Conservation (phyloP, 306 rosid species). For the Rosa rugosa region DNA sequence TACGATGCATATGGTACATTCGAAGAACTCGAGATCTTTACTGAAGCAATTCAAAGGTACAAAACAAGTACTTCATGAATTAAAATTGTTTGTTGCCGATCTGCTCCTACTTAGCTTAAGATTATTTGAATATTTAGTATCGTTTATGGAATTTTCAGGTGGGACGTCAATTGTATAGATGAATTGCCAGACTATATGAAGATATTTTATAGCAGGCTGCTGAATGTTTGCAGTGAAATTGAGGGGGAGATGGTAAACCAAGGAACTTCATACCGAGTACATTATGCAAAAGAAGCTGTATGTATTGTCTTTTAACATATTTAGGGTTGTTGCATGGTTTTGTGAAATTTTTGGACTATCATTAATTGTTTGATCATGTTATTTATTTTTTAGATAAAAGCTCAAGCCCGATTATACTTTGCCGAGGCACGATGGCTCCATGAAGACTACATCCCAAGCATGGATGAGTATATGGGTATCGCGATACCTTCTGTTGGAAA, state of each 20-base stretch:
- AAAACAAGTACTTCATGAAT: neutral
- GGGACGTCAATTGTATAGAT: slow-evolving; percentile 18
- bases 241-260: neutral
- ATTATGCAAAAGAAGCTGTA: slow-evolving; percentile 21
- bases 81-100: too few relatives aligned
- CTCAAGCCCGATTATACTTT: slow-evolving; percentile 14
- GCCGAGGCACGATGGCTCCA: slow-evolving; percentile 40
- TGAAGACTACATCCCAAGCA: slow-evolving; percentile 21
- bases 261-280: neutral
- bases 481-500: neutral
- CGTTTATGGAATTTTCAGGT: slow-evolving; percentile 3
- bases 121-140: too few relatives aligned
- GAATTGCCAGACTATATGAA: slow-evolving; percentile 23
- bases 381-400: slow-evolving; percentile 17
- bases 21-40: slow-evolving; percentile 39
- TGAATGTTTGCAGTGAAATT: slow-evolving; percentile 4
- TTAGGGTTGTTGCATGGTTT: too few relatives aligned
- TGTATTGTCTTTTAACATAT: too few relatives aligned
- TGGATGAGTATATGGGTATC: slow-evolving; percentile 25
- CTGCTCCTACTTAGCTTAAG: too few relatives aligned
- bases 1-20: slow-evolving; percentile 46
- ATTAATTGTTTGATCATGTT: too few relatives aligned
- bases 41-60: slow-evolving; percentile 38
- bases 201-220: neutral
- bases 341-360: too few relatives aligned